Conservation (phyloP, 1,284 basidiomycete genomes). For the Tilletiopsis washingtonensis region DNA sequence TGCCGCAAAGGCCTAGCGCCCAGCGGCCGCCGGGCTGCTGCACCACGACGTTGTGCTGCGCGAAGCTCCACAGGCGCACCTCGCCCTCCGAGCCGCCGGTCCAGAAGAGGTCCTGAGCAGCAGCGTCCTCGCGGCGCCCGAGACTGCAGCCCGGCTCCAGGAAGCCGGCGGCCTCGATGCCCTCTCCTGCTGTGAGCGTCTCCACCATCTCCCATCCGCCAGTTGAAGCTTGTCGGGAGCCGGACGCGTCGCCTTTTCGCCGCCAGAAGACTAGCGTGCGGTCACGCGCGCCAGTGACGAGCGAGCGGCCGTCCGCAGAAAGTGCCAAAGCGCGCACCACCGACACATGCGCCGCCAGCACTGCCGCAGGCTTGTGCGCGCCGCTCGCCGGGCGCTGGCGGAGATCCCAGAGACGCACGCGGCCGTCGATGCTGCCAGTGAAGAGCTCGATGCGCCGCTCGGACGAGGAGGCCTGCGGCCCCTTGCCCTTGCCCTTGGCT, state of each 20-base stretch:
- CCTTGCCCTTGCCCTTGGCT: constrained; percentile 9
- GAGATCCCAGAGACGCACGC: constrained; percentile 43
- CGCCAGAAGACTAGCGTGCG: constrained; percentile 35
- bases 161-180: constrained; percentile 37
- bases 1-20: background rate
- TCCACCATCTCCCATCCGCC: constrained; percentile 32
- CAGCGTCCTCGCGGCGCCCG: background rate
- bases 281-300: constrained; percentile 36
- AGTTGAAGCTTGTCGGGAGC: background rate
- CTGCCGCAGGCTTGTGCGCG: constrained; percentile 15
- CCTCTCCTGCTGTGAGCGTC: constrained; percentile 32
- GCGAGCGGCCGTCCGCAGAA: constrained; percentile 20
- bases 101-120: constrained; percentile 22
- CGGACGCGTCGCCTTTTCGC: no score
- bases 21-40: constrained; percentile 6
- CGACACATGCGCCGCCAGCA: constrained; percentile 33
- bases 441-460: constrained; percentile 64
- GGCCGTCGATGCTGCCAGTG: constrained; percentile 64
- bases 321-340: constrained; percentile 40
- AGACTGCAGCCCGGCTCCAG: constrained; percentile 5
- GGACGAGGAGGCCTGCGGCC: background rate
- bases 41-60: constrained; percentile 11
- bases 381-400: constrained; percentile 8
- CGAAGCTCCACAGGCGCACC: constrained; percentile 32
- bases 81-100: constrained; percentile 34